phyloP scores from a whole-genome alignment of 192 early-diverging fungal species.

The Gryganskiella cystojenkinii region DNA sequence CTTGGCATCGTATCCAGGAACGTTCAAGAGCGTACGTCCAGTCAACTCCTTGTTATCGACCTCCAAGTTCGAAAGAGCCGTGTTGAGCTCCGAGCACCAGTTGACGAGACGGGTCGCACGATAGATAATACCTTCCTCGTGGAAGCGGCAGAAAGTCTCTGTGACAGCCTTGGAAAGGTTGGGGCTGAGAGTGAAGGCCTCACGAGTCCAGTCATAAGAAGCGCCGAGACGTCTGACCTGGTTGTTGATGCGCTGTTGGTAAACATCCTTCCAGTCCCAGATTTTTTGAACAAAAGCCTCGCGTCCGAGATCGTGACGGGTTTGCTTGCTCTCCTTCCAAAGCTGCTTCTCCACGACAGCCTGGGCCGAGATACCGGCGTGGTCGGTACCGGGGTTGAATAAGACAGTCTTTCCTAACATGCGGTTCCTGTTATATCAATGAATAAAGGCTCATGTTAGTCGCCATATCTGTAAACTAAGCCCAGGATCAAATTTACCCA shows the following conservation, averaged over 20 bases:
- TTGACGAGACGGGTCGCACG: constrained; percentile 97
- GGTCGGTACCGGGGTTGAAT: constrained; percentile 95
- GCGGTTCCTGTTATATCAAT: constrained; percentile 68
- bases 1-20: constrained; percentile 92
- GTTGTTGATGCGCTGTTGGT: constrained; percentile 80
- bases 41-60: constrained; percentile 91
- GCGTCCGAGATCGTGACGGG: constrained; percentile 94
- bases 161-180: constrained; percentile 83
- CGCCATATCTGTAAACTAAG: no score
- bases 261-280: constrained; percentile 97
- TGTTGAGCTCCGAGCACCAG: constrained; percentile 97
- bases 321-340: constrained; percentile 84
- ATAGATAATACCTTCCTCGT: constrained; percentile 96
- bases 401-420: constrained; percentile 97
- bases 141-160: constrained; percentile 95
- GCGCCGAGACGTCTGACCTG: constrained; percentile 92
- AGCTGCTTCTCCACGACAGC: constrained; percentile 97
- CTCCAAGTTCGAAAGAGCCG: constrained; percentile 97
- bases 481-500: no score
- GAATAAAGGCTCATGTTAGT: not conserved
- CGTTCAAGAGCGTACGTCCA: constrained; percentile 84
- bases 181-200: constrained; percentile 93
- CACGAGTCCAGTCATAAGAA: constrained; percentile 94
- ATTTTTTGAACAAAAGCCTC: constrained; percentile 89
- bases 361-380: constrained; percentile 98